Conservation (phyloP, 192 early-diverging fungal genomes). For the Backusella psychrophila region DNA sequence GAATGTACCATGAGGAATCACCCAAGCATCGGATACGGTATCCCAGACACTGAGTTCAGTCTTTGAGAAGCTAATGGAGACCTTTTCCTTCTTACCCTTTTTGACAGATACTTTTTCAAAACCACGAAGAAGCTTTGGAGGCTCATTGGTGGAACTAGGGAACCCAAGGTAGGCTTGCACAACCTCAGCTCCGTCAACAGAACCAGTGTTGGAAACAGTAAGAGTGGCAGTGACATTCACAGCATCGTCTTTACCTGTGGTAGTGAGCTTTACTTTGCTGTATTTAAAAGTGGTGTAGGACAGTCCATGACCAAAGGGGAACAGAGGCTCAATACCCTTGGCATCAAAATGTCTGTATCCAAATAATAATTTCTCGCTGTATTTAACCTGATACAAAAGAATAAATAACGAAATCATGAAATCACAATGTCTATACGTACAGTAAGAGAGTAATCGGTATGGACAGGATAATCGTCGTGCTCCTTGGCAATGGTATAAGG, state of each 20-base stretch:
- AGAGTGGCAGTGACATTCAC: conserved; percentile 3
- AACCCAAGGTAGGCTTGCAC: conserved; percentile 37
- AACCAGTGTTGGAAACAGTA: conserved; percentile 29
- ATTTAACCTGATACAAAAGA: conserved; percentile 24
- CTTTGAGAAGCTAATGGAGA: conserved; percentile 38
- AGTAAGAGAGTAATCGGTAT: background rate
- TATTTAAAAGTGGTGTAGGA: conserved; percentile 67
- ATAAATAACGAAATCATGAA: background rate
- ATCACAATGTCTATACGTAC: background rate
- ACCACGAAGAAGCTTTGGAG: conserved; percentile 35
- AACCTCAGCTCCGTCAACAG: conserved; percentile 30
- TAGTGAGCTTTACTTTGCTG: conserved; percentile 26
- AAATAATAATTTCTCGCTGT: conserved; percentile 52
- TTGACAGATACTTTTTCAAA: conserved; percentile 31
- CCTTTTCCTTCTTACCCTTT: conserved; percentile 20
- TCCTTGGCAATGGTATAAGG: conserved; percentile 59
- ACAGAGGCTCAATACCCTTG: conserved; percentile 49
- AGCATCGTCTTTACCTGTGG: background rate
- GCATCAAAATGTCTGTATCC: conserved; percentile 55
- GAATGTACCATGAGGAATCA: conserved; percentile 47
- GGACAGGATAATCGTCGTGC: conserved; percentile 39
- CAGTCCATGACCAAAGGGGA: conserved; percentile 60
- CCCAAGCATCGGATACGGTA: conserved; percentile 37
- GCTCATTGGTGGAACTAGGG: conserved; percentile 38
- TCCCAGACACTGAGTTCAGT: conserved; percentile 53